phyloP scores from a whole-genome alignment of 108 stramenopile genomes.

The Nannochloropsis oceanica region DNA sequence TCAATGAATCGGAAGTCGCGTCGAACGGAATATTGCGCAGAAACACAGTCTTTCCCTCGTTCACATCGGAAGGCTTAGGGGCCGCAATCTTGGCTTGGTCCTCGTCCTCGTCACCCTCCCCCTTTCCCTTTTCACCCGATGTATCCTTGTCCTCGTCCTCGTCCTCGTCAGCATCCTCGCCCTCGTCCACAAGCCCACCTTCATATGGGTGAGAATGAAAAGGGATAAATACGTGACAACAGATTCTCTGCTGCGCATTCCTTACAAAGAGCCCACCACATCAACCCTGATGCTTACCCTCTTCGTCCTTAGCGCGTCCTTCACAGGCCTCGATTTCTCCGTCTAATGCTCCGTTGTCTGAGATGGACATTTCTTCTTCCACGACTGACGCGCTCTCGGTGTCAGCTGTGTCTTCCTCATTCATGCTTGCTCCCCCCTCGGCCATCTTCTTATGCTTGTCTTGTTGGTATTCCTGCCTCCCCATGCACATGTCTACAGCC shows the following conservation, averaged over 20 bases:
- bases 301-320: too few relatives aligned
- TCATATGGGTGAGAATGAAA: too few relatives aligned
- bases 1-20: constrained; percentile 62
- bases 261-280: too few relatives aligned
- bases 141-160: constrained; percentile 31
- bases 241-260: too few relatives aligned
- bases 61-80: constrained; percentile 17
- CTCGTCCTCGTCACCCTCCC: not conserved
- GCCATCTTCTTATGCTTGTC: not conserved
- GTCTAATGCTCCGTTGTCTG: too few relatives aligned
- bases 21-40: constrained; percentile 91
- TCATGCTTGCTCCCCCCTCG: not conserved
- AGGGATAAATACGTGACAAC: too few relatives aligned
- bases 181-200: constrained; percentile 3
- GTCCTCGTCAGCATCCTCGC: constrained; percentile 5
- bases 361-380: not conserved
- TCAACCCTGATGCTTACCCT: too few relatives aligned
- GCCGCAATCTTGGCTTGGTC: not conserved
- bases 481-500: constrained; percentile 22
- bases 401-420: not conserved
- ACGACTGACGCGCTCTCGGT: not conserved
- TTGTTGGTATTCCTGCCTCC: constrained; percentile 11
- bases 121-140: not conserved
- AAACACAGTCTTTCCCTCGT: constrained; percentile 56
- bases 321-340: too few relatives aligned